Percentiles rank a stretch among this genome's conserved stretches.
phyloP scores from a whole-genome alignment of 352 stramenopile genomes.

The Salisapilia sapeloensis region DNA sequence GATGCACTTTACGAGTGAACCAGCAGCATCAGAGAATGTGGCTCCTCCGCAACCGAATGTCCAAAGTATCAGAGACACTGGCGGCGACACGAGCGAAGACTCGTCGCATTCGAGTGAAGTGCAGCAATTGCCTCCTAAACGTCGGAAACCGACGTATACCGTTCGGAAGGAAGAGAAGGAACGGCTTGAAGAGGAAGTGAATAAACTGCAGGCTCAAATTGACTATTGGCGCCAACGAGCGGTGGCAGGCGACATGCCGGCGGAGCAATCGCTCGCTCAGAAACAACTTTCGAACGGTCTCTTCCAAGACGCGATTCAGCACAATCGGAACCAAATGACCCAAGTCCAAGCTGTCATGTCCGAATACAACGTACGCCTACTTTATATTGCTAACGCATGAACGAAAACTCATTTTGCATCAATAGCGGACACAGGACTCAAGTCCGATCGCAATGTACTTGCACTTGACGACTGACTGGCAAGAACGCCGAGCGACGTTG shows the following conservation, averaged over 20 bases:
- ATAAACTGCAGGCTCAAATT: constrained; percentile 3
- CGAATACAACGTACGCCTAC: constrained; percentile 12
- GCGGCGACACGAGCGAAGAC: too few relatives aligned
- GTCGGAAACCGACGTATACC: constrained; percentile 11
- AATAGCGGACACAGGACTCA: too few relatives aligned
- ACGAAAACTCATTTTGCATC: too few relatives aligned
- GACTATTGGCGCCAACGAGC: too few relatives aligned
- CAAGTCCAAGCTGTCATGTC: constrained; percentile 12
- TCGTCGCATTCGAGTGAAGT: too few relatives aligned
- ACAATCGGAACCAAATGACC: constrained; percentile 10
- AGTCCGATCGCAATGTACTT: background rate
- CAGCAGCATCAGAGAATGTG: too few relatives aligned
- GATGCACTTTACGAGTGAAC: too few relatives aligned
- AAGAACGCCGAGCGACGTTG: constrained; percentile 11
- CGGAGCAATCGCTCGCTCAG: constrained; percentile 3
- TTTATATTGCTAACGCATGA: too few relatives aligned
- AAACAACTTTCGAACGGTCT: constrained; percentile 4
- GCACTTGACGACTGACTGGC: constrained; percentile 3
- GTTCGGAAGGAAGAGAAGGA: constrained; percentile 8
- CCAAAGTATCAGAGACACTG: too few relatives aligned
- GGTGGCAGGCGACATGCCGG: too few relatives aligned
- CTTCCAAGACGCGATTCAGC: constrained; percentile 9
- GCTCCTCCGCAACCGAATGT: too few relatives aligned
- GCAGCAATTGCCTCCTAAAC: too few relatives aligned
- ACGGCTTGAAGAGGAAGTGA: constrained; percentile 3